Evolutionary conservation across 2,329 filamentous ascomycete genomes (phyloP), one percentile per base, ranked within the genome.

Genomic region (Botrytis pseudocinerea): DNA sequence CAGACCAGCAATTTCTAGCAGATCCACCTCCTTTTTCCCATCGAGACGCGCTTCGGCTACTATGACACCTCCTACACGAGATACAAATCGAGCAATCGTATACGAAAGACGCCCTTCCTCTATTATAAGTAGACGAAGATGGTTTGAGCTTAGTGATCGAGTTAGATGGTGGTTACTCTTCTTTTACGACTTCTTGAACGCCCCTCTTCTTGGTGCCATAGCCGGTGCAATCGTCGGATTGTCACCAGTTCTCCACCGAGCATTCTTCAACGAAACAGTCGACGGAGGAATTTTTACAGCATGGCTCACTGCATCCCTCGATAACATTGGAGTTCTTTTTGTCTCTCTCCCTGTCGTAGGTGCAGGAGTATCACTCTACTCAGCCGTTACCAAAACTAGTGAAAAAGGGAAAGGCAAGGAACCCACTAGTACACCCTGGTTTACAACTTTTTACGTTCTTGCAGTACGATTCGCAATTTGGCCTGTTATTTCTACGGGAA

Each of bases 251-350:
- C 82, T 92, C 0, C 90, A 92, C 76, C 81, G 81, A 4, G 85
- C 87, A 2, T 92, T 93, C 80, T 92, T 92, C 82, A 84, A 82
- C 69, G 81, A 85, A 20, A 85, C 85, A 14, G 80, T 86, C 12
- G 82, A 90, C 8, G 90, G 90, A 9, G 90, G 91, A 1, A 87
- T 90, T 72, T 86, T 92, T 77, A 89, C 87, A 32, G 90, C 90
- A 1, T 92, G 90, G 90, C 82, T 92, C 57, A 92, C 90, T 0
- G 84, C 85, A 0, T 86, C 87, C 0, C 81, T 92, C 32, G 85
- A 88, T 76, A 91, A 89, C 72, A 84, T 92, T 35, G 90, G 90
- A 4, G 83, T 85, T 0, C 83, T 92, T 0, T 92, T 92, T 78
- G 89, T 90, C 0, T 85, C 88, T 0, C 81, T 91, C 40, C 91